A percentile compares a stretch with the other conserved stretches of the same genome.
Conservation (phyloP, 2,329 filamentous ascomycete genomes). For the Sporothrix variecibatus region DNA sequence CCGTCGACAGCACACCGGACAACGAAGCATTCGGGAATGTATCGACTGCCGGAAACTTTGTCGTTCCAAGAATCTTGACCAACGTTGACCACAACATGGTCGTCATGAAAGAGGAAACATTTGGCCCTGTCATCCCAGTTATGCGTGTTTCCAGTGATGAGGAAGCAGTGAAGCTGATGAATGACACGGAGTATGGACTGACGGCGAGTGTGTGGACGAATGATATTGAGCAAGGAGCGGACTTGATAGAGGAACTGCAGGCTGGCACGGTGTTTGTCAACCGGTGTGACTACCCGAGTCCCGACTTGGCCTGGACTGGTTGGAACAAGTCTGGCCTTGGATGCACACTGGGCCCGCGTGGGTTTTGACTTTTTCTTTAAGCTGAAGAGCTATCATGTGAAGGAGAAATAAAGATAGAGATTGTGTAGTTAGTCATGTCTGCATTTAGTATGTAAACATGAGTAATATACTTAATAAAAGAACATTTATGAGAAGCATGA, state of each 20-base stretch:
- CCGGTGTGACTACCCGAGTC: constrained; percentile 86
- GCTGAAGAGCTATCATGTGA: constrained; percentile 93
- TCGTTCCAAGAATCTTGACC: constrained; percentile 80
- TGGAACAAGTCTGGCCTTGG: constrained; percentile 98
- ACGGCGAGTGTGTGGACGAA: constrained; percentile 98
- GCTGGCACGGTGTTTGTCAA: constrained; percentile 97
- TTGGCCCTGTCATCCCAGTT: constrained; percentile 90
- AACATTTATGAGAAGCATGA: too few relatives aligned
- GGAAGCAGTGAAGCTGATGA: constrained; percentile 87
- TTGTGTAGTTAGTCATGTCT: too few relatives aligned
- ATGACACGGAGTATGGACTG: constrained; percentile 89
- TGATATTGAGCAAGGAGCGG: constrained; percentile 73
- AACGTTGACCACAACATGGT: constrained; percentile 79
- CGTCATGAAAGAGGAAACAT: constrained; percentile 93
- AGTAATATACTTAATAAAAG: too few relatives aligned
- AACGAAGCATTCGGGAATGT: constrained; percentile 75
- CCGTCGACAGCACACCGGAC: constrained; percentile 74
- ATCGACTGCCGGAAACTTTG: constrained; percentile 78
- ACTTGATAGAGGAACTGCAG: constrained; percentile 78
- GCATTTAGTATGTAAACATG: too few relatives aligned
- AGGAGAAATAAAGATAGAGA: constrained; percentile 51
- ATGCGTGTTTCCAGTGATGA: constrained; percentile 81
- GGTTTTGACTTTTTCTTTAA: constrained; percentile 96
- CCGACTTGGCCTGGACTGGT: constrained; percentile 92
- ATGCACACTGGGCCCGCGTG: constrained; percentile 82